Percentiles rank a stretch among this genome's conserved stretches.
phyloP scores from a whole-genome alignment of 495 filamentous ascomycete species.

The Aspergillus coremiiformis region DNA sequence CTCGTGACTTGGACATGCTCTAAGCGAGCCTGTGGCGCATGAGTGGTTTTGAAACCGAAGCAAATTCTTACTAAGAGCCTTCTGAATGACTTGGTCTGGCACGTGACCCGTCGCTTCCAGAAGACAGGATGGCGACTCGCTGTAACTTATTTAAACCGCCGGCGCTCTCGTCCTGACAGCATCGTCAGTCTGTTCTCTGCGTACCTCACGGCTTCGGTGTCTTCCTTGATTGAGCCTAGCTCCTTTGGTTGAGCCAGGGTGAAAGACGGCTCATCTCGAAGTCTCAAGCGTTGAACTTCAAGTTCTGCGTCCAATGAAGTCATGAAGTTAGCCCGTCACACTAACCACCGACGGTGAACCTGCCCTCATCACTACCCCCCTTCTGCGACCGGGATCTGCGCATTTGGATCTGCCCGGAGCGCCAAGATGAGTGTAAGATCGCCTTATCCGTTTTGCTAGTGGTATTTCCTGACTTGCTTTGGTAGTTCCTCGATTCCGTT shows the following conservation, averaged over 20 bases:
- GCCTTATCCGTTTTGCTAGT: background rate
- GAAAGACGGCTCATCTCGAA: constrained; percentile 13
- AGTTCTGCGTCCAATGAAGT: constrained; percentile 30
- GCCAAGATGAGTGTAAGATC: constrained; percentile 44
- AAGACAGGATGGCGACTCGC: constrained; percentile 21
- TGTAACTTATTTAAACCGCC: constrained; percentile 13
- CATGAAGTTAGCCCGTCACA: constrained; percentile 42
- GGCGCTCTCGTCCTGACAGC: constrained; percentile 33
- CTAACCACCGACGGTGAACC: constrained; percentile 41
- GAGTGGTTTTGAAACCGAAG: background rate
- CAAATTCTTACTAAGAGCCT: background rate
- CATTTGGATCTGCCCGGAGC: background rate
- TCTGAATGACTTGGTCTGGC: constrained; percentile 6
- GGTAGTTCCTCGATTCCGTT: constrained; percentile 52
- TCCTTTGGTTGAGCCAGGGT: background rate
- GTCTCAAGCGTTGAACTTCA: constrained; percentile 18
- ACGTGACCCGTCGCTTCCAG: constrained; percentile 29
- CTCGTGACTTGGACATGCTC: constrained; percentile 23
- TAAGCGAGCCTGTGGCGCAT: constrained; percentile 37
- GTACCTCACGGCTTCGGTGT: background rate
- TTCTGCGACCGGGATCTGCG: background rate
- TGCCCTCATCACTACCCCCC: constrained; percentile 17
- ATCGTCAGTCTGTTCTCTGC: constrained; percentile 10
- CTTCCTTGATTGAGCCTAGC: background rate
- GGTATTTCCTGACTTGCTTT: constrained; percentile 16